phyloP scores from a whole-genome alignment of 1,284 basidiomycete species.

The Leccinum fuscescens region DNA sequence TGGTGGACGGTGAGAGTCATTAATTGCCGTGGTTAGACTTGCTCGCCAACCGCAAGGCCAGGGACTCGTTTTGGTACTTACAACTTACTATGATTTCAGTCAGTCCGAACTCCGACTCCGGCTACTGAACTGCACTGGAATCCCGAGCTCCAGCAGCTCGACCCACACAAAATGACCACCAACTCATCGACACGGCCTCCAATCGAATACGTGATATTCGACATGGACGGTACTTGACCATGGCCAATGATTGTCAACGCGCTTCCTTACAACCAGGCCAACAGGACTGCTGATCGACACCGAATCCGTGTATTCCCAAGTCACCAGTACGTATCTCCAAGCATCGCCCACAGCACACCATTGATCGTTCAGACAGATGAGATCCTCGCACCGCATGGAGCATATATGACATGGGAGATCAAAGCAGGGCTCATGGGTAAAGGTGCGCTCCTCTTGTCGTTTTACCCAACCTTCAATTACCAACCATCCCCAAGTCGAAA shows the following conservation, averaged over 20 bases:
- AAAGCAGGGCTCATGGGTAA: conserved; percentile 83
- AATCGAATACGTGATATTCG: conserved; percentile 75
- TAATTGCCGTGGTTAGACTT: no score
- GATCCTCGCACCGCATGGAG: conserved; percentile 69
- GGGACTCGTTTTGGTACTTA: no score
- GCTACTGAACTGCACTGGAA: not conserved
- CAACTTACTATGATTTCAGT: no score
- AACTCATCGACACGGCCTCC: conserved; percentile 16
- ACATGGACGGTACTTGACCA: conserved; percentile 65
- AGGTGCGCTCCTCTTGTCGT: conserved; percentile 44
- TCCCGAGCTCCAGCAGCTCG: not conserved
- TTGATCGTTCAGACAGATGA: conserved; percentile 39
- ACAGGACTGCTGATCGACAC: conserved; percentile 66
- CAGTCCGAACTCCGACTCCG: not conserved
- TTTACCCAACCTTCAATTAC: no score
- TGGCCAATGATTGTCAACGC: not conserved
- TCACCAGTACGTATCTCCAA: conserved; percentile 56
- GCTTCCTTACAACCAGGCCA: not conserved
- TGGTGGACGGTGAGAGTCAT: no score
- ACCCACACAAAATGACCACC: conserved; percentile 7
- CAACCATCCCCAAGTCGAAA: conserved; percentile 55
- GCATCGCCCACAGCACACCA: not conserved
- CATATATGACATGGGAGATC: conserved; percentile 79
- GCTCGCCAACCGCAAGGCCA: no score
- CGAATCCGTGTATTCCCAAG: conserved; percentile 70